phyloP scores from a whole-genome alignment of 2,329 filamentous ascomycete genomes.

The Grosmannia penicillata region DNA sequence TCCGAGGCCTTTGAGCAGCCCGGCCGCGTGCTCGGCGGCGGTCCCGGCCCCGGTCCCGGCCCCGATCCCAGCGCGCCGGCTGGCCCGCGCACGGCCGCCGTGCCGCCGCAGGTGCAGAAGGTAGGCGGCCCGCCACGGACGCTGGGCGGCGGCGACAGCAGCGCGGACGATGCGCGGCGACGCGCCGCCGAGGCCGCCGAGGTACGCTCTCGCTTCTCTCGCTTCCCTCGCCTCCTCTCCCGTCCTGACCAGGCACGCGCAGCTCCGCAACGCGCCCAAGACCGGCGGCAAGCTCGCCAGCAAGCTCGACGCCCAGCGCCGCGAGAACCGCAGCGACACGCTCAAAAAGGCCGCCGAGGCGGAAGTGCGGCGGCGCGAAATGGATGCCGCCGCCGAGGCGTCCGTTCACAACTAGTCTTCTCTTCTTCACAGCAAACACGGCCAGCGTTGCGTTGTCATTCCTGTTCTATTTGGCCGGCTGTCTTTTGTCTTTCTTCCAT shows the following conservation, averaged over 20 bases:
- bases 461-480: not conserved
- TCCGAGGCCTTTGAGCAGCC: conserved; percentile 52
- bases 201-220: conserved; percentile 33
- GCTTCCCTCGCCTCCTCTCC: not conserved
- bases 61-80: too few relatives aligned
- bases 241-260: not conserved
- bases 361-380: conserved; percentile 50
- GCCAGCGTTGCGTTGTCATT: not conserved
- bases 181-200: conserved; percentile 74
- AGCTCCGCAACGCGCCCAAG: conserved; percentile 23
- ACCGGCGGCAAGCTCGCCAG: conserved; percentile 53
- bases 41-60: too few relatives aligned
- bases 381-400: conserved; percentile 45
- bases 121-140: conserved; percentile 46
- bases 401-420: conserved; percentile 37
- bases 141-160: conserved; percentile 35
- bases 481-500: not conserved
- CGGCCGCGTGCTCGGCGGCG: conserved; percentile 55
- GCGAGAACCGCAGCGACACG: conserved; percentile 52
- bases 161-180: conserved; percentile 44
- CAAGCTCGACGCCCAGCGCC: conserved; percentile 64
- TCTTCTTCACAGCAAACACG: not conserved
- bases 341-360: conserved; percentile 53
- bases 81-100: conserved; percentile 33
- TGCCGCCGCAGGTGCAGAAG: conserved; percentile 25